Percentiles rank a stretch among this genome's conserved stretches.
phyloP scores from a whole-genome alignment of 2,329 filamentous ascomycete genomes.

The Aspergillus puulaauensis region DNA sequence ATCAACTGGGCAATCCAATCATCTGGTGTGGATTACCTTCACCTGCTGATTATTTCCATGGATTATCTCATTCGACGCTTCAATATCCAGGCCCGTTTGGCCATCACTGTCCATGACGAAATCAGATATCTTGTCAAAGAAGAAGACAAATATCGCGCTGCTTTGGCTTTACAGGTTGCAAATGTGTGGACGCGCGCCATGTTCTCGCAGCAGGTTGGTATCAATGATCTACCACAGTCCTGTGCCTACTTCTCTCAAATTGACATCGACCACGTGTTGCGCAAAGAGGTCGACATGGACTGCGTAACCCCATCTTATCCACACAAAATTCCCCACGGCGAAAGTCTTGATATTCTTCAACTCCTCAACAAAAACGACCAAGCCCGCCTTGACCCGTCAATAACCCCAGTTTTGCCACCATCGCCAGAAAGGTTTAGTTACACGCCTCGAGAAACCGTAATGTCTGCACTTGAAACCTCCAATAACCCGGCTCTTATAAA shows the following conservation, averaged over 20 bases:
- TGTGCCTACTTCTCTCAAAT: conserved; percentile 96
- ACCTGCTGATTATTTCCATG: conserved; percentile 91
- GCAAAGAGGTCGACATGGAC: conserved; percentile 98
- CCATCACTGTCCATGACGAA: conserved; percentile 96
- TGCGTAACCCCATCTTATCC: conserved; percentile 88
- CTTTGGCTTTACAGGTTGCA: conserved; percentile 88
- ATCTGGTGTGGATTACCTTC: conserved; percentile 93
- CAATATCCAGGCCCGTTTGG: conserved; percentile 78
- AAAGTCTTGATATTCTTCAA: conserved; percentile 78
- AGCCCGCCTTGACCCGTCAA: conserved; percentile 67
- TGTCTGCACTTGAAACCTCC: conserved; percentile 65
- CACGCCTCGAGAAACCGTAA: conserved; percentile 70
- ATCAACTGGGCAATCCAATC: conserved; percentile 99
- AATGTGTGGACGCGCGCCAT: conserved; percentile 97
- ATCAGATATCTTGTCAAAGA: conserved; percentile 89
- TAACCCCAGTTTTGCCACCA: conserved; percentile 60
- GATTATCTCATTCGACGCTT: conserved; percentile 86
- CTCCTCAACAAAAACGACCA: conserved; percentile 70
- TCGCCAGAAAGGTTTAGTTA: conserved; percentile 65
- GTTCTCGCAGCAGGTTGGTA: conserved; percentile 96
- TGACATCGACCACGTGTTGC: conserved; percentile 91
- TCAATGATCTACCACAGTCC: conserved; percentile 87
- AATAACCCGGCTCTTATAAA: conserved; percentile 66
- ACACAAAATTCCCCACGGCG: conserved; percentile 75
- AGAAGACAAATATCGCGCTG: conserved; percentile 81